Conservation (phyloP, 2,329 filamentous ascomycete species). For the Podosphaera xanthii region DNA sequence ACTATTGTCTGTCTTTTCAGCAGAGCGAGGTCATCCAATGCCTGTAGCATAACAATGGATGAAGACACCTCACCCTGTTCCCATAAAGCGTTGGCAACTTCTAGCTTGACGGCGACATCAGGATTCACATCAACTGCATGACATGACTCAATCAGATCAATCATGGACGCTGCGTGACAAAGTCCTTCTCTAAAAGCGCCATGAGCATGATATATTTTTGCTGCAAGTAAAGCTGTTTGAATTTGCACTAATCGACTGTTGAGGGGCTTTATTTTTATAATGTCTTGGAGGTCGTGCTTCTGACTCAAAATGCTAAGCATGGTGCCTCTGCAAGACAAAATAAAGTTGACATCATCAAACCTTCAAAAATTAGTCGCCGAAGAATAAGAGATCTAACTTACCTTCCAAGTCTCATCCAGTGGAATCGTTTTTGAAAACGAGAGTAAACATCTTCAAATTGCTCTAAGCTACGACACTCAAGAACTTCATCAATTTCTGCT, state of each 20-base stretch:
- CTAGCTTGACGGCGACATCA: conserved; percentile 54
- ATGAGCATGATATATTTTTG: conserved; percentile 56
- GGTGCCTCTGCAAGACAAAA: conserved; percentile 65
- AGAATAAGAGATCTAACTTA: conserved; percentile 21
- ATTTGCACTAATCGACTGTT: conserved; percentile 52
- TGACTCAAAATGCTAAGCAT: conserved; percentile 59
- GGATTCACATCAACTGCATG: conserved; percentile 49
- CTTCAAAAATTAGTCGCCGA: conserved; percentile 18
- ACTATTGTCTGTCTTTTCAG: conserved; percentile 46
- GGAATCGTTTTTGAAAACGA: conserved; percentile 39
- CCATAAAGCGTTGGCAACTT: conserved; percentile 80
- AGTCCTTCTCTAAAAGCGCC: conserved; percentile 68
- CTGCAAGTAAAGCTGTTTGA: conserved; percentile 51
- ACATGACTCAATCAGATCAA: conserved; percentile 49
- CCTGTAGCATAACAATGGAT: conserved; percentile 73
- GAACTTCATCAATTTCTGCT: conserved; percentile 59
- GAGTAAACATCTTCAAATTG: conserved; percentile 39
- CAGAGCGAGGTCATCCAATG: conserved; percentile 37
- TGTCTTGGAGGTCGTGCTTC: conserved; percentile 36
- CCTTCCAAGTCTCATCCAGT: conserved; percentile 69
- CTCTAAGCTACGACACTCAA: conserved; percentile 33
- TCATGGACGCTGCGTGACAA: conserved; percentile 65
- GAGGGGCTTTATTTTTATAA: conserved; percentile 34
- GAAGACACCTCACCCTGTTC: conserved; percentile 75
- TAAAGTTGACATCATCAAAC: conserved; percentile 54